phyloP scores from a whole-genome alignment of 2,329 filamentous ascomycete species.

The Colletotrichum karsti region DNA sequence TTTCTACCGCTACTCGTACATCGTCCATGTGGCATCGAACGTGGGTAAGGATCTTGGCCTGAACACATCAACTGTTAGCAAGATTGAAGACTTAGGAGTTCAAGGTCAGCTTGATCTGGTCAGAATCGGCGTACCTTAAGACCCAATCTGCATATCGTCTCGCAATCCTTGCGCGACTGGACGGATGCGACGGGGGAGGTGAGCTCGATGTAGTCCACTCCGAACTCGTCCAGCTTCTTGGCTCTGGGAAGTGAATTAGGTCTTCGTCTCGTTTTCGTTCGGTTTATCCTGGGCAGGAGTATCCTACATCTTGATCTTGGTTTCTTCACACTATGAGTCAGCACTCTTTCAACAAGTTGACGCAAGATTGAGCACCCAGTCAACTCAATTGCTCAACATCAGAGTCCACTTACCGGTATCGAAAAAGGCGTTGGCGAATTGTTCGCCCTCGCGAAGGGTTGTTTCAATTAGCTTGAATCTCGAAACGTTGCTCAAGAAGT shows the following conservation, averaged over 20 bases:
- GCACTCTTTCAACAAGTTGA: too few species aligned
- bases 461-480: conserved; percentile 79
- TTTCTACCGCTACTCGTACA: conserved; percentile 82
- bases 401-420: conserved; percentile 57
- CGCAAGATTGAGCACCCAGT: background rate
- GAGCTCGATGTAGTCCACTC: conserved; percentile 91
- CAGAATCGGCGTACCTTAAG: too few species aligned
- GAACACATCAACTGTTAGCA: conserved; percentile 95
- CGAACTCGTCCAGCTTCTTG: conserved; percentile 76
- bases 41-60: conserved; percentile 54
- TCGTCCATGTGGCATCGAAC: conserved; percentile 70
- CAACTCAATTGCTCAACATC: background rate
- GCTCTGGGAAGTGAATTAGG: conserved; percentile 14
- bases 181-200: conserved; percentile 86
- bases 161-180: conserved; percentile 86
- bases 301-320: conserved; percentile 73
- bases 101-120: too few species aligned
- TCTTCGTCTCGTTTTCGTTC: background rate
- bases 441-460: conserved; percentile 83
- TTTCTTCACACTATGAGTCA: conserved; percentile 37
- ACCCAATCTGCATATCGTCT: conserved; percentile 92
- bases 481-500: conserved; percentile 75
- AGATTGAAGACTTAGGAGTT: conserved; percentile 84
- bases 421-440: conserved; percentile 81
- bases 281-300: too few species aligned